A percentile compares a stretch with the other conserved stretches of the same genome.
Evolutionary conservation across 805 yeast genomes (phyloP).

Genomic region (Pichia nakasei): DNA sequence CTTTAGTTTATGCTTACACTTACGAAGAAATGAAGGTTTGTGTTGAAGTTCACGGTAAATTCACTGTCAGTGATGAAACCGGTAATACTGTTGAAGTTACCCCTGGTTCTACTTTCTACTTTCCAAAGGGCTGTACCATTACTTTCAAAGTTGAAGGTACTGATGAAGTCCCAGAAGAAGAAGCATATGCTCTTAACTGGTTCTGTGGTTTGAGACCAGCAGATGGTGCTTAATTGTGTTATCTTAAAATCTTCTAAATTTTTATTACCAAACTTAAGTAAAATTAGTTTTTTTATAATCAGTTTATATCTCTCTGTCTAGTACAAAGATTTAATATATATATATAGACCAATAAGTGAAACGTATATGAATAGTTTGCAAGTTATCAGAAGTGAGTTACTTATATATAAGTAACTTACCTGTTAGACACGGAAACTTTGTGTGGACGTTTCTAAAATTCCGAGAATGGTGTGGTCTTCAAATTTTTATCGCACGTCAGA

Average conservation of each 20-base stretch:
- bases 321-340: neutral
- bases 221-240: constrained; percentile 1
- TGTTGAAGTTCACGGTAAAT: constrained; percentile 60
- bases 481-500: too few species aligned
- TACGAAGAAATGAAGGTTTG: constrained; percentile 66
- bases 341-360: too few species aligned
- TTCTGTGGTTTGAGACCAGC: constrained; percentile 51
- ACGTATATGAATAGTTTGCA: too few species aligned
- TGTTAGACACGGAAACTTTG: too few species aligned
- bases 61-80: constrained; percentile 52
- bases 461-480: too few species aligned
- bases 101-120: constrained; percentile 62
- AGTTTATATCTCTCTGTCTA: neutral
- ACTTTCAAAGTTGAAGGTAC: constrained; percentile 45
- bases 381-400: too few species aligned
- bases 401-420: too few species aligned
- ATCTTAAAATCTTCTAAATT: too few species aligned
- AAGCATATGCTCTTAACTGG: constrained; percentile 56
- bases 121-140: constrained; percentile 59
- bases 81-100: constrained; percentile 48
- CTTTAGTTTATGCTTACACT: constrained; percentile 56
- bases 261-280: neutral
- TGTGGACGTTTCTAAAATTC: too few species aligned
- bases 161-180: constrained; percentile 23
- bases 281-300: too few species aligned